Base-by-base conservation (phyloP, 805 yeast genomes). In the Priceomyces carsonii region DNA sequence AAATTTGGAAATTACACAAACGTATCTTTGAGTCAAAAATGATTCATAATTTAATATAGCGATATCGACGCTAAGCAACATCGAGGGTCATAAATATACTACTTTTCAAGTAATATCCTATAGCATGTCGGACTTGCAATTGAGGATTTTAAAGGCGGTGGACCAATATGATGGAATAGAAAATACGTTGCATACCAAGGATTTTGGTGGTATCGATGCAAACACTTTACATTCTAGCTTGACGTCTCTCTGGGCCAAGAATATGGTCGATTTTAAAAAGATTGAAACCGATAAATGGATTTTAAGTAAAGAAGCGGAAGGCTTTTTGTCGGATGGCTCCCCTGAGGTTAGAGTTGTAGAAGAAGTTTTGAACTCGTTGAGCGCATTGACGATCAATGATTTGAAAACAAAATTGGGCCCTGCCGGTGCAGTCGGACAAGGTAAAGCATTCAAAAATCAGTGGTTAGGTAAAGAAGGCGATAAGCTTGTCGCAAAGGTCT, bases 391-490 rank as follows among this genome's bases (percentile, higher is more conserved):
- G 55, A 81, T 93, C 50, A 59, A 84, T 16, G 97, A 91, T 35
- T 86, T 85, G 35, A 61, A 63, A 39, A 58, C 80, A 37, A 75
- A 82, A 46, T 70, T 91, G 65, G 97, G 97, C 38, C 69, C 79
- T 34, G 79, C 79, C 40, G 98, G 97, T 44, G 82, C 82, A 50
- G 75, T 91, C 45, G 99, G 99, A 44, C 99, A 93, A 69, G 95
- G 95, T 50, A 82, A 90, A 54, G 99, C 98, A 12, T 95, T 93
- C 77, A 91, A 89, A 65, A 90, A 90, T 61, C 95, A 95, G 26
- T 93, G 99, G 99, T 82, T 93, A 52, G 68, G 77, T 45, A 93
- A 95, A 61, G 85, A 83, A 40, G 95, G 91, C 39, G 95, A 85
- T 50, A 79, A 74, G 53, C 75, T 91, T 49, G 77, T 86, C 33